Evolutionary conservation across 345 rosid species (phyloP).

Genomic region (Lepidium aucheri): DNA sequence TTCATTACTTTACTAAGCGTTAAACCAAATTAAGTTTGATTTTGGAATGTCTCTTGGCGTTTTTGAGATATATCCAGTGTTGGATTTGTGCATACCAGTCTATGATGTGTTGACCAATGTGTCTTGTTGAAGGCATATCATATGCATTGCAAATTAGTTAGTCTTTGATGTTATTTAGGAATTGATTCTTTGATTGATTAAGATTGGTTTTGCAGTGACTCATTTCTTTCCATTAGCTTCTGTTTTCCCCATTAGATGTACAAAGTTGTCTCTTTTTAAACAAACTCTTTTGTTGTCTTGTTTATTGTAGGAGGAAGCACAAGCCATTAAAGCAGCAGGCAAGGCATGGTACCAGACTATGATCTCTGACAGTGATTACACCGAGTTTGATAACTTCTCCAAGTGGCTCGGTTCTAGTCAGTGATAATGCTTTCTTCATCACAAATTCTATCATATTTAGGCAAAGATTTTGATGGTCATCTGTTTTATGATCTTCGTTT

Average conservation of each 20-base stretch:
- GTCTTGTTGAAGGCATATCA: neutral
- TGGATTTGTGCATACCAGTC: neutral
- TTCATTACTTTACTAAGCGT: neutral
- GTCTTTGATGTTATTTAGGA: neutral
- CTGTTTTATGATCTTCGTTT: neutral
- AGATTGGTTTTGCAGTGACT: neutral
- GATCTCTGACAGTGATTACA: conserved; percentile 90
- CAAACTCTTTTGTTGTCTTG: neutral
- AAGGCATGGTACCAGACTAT: conserved; percentile 91
- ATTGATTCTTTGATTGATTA: neutral
- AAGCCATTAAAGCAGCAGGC: conserved; percentile 67
- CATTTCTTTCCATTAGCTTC: neutral
- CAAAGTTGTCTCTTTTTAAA: neutral
- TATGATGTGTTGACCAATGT: too few species aligned
- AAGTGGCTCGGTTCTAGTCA: conserved; percentile 81
- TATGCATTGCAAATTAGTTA: neutral
- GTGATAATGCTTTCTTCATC: conserved; percentile 23
- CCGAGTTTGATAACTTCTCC: conserved; percentile 76
- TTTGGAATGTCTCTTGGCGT: neutral
- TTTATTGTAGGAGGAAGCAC: conserved; percentile 63
- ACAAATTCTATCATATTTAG: conserved; percentile 2
- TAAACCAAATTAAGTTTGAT: neutral
- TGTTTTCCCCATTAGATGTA: neutral
- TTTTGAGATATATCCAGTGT: neutral
- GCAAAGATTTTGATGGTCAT: conserved; percentile 23